Evolutionary conservation across 306 rosid genomes (phyloP).

Genomic region (Amphicarpaea edgeworthii): DNA sequence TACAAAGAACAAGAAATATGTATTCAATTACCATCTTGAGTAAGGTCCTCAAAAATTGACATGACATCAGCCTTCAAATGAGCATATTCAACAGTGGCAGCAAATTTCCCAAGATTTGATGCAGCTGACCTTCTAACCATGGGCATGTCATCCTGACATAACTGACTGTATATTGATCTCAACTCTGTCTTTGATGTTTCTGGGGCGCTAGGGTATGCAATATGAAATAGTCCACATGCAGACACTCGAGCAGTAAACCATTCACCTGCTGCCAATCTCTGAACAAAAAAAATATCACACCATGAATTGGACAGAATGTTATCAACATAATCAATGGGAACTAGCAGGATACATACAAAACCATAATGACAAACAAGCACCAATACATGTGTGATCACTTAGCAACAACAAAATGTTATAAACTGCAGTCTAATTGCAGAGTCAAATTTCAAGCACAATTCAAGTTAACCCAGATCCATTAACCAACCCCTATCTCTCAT

Average conservation of each 20-base stretch:
- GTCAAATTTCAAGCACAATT: not conserved
- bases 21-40: constrained; percentile 80
- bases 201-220: constrained; percentile 90
- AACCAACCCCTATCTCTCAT: constrained; percentile 12
- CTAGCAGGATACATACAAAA: constrained; percentile 12
- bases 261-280: constrained; percentile 99
- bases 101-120: constrained; percentile 91
- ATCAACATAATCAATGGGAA: constrained; percentile 24
- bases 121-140: constrained; percentile 99
- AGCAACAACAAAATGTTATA: constrained; percentile 30
- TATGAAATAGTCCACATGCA: constrained; percentile 94
- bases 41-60: constrained; percentile 94
- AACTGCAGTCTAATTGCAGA: constrained; percentile 20
- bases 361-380: constrained; percentile 12
- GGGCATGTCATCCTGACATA: constrained; percentile 99
- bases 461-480: constrained; percentile 5
- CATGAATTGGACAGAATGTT: constrained; percentile 25
- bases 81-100: constrained; percentile 91
- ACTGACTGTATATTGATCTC: constrained; percentile 83
- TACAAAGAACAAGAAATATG: constrained; percentile 22
- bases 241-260: constrained; percentile 99
- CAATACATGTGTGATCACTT: not conserved
- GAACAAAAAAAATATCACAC: constrained; percentile 43
- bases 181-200: constrained; percentile 80
- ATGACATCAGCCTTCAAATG: constrained; percentile 86